A percentile compares a stretch with the other conserved stretches of the same genome.
These are phyloP conservation scores for Grigorovia transvaalensis DNA, from an alignment of 805 yeast genomes.

Conservation along the genomic window DNA sequence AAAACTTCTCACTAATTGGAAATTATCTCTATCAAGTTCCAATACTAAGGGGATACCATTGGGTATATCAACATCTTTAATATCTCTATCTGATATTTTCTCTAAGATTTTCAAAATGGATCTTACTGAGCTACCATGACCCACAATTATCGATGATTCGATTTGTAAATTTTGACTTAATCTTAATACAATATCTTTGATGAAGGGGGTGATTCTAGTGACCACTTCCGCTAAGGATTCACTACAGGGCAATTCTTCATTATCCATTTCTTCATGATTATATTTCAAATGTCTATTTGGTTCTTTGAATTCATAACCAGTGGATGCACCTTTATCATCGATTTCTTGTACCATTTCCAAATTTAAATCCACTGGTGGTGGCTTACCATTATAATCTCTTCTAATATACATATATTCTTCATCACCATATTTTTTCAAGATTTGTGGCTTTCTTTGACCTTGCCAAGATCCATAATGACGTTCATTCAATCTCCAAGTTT, in stretches of 20 bases:
- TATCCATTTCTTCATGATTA: constrained; percentile 29
- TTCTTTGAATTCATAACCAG: constrained; percentile 29
- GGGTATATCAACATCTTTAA: constrained; percentile 68
- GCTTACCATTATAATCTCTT: constrained; percentile 69
- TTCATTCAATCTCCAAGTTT: constrained; percentile 75
- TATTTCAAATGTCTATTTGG: constrained; percentile 28
- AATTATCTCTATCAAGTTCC: constrained; percentile 40
- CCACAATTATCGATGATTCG: constrained; percentile 56
- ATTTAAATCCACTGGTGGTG: constrained; percentile 35
- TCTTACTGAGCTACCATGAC: constrained; percentile 77
- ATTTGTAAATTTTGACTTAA: constrained; percentile 37
- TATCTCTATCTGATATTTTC: constrained; percentile 53
- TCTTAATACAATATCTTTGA: constrained; percentile 38
- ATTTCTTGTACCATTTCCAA: constrained; percentile 34
- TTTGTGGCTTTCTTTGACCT: constrained; percentile 62
- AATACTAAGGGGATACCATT: constrained; percentile 74
- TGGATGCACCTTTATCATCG: constrained; percentile 20
- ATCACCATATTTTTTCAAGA: constrained; percentile 55
- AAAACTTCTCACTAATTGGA: constrained; percentile 42
- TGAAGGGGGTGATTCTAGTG: constrained; percentile 52
- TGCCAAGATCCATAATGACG: constrained; percentile 79
- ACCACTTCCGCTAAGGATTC: constrained; percentile 70
- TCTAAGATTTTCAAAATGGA: constrained; percentile 62
- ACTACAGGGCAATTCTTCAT: constrained; percentile 47
- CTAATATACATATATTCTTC: constrained; percentile 71